Evolutionary conservation across 345 rosid species (phyloP), one percentile per base, ranked within the genome.

Genomic region (Erysimum cheiranthoides): DNA sequence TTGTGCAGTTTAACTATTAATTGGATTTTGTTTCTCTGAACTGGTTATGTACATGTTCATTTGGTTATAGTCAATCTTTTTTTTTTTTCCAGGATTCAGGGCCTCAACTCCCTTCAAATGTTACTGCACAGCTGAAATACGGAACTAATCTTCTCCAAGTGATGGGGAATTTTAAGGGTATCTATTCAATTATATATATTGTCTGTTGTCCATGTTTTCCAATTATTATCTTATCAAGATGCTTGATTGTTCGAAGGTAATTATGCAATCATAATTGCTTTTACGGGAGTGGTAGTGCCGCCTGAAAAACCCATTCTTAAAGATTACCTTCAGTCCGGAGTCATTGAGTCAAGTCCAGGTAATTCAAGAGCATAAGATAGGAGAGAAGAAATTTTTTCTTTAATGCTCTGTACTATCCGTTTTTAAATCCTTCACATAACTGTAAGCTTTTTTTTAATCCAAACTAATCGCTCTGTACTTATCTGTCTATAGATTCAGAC

Each of bases 131-230:
- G 82, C 92, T 95, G 39, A 92, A 95, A 73, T 95, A 84, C 61
- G 99, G 99, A 72, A 89, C 99, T 38, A 95, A 95, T 86, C 86
- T 92, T 71, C 88, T 95, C 74, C 99, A 95, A 88, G 96, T 88
- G 46, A 87, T 95, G 81, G 97, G 99, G 43, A 88, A 85, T 73
- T 90, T 87, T 70, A 78, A 78, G 45, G 91, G 98, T 91, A 87
- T 74, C 11, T 58, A 75, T 67, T 71, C 53, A 64, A 46, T 61
- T 39, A 17, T 28, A 21, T 51, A 52, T 60, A n/a, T 35, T 36
- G 5, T 67, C 36, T 4, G 43, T 64, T 38, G 58, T 47, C 45
- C 31, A 14, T 61, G 14, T 32, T 61, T 28, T 76, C 17, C 9
- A 62, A 65, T 61, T 40, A 5, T 40, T 40, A n/a, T 25, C 66